Evolutionary conservation across 805 yeast species (phyloP), one percentile per base, ranked within the genome.

Genomic region (Isabelozyma pseudorhagii): DNA sequence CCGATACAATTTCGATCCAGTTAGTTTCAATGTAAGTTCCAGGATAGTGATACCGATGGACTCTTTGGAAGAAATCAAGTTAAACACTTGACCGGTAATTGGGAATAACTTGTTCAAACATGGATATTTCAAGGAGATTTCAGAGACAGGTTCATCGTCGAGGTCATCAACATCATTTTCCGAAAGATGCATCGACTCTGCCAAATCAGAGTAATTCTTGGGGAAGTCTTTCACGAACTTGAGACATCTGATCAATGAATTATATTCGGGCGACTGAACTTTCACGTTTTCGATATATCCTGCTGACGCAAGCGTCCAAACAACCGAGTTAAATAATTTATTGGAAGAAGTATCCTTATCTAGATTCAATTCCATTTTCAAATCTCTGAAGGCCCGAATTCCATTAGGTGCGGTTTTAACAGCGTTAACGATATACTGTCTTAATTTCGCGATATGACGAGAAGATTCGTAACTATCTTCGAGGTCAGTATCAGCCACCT

Each of bases 11-110:
- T 74, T 68, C 6, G 62, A 62, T 0, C 96, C 96, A 8, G 82
- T 74, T 1, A 89, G 49, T 3, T 55, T 57, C 3, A 72, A 66
- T 5, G 75, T 66, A 1, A 88, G 59, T 5, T 80, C 83, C 69
- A 82, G 82, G 0, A 86, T 77, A 0, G 91, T 75, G 1, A 81
- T 67, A 0, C 96, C 97, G 0, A 63, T 61, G 0, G 60, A 57
- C 0, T 77, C 81, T 5, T 73, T 51, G 1, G 65, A 55, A 5
- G 62, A 59, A 1, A 83, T 76, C 4, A 75, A 50, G 46, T 81
- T 82, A 59, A 71, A 82, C 0, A 88, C 64, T 62, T 89, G 96
- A 52, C 75, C 79, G 38, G 82, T 84, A 0, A 84, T 53, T 0
- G 96, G 92, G 54, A 77, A 85, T 47, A 83, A 73, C 10, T 74